Conservation (phyloP, 257 asterid species). For the Fraxinus excelsior region DNA sequence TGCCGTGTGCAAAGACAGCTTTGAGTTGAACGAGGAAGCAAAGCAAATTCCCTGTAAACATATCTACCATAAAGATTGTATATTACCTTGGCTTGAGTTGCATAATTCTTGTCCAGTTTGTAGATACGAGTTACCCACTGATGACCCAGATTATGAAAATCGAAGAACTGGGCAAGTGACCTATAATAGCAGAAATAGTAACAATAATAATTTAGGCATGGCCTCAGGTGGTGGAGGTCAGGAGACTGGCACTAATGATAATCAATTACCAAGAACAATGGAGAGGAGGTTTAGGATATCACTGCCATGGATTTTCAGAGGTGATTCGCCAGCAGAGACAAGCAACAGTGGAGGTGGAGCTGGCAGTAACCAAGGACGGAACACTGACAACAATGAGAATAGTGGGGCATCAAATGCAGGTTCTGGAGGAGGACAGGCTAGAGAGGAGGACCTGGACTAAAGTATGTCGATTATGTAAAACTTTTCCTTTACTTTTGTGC, state of each 20-base stretch:
- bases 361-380: conserved; percentile 34
- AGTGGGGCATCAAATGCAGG: conserved; percentile 41
- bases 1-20: conserved; percentile 63
- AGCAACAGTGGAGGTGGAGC: conserved; percentile 48
- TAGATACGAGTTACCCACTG: conserved; percentile 66
- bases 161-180: conserved; percentile 32
- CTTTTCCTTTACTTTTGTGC: neutral
- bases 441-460: conserved; percentile 80
- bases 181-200: conserved; percentile 25
- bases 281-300: conserved; percentile 65
- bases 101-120: conserved; percentile 73
- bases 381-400: conserved; percentile 16
- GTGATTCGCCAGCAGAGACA: conserved; percentile 58
- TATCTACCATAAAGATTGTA: conserved; percentile 58
- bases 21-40: conserved; percentile 45
- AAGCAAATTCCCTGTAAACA: conserved; percentile 61
- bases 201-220: conserved; percentile 29
- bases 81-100: conserved; percentile 61
- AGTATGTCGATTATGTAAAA: conserved; percentile 27
- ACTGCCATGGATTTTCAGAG: conserved; percentile 58
- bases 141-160: conserved; percentile 58
- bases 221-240: conserved; percentile 43
- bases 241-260: conserved; percentile 30
- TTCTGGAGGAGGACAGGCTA: conserved; percentile 52
- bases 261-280: conserved; percentile 35